phyloP scores from a whole-genome alignment of 352 stramenopile genomes.

The Phytopythium aichiense region DNA sequence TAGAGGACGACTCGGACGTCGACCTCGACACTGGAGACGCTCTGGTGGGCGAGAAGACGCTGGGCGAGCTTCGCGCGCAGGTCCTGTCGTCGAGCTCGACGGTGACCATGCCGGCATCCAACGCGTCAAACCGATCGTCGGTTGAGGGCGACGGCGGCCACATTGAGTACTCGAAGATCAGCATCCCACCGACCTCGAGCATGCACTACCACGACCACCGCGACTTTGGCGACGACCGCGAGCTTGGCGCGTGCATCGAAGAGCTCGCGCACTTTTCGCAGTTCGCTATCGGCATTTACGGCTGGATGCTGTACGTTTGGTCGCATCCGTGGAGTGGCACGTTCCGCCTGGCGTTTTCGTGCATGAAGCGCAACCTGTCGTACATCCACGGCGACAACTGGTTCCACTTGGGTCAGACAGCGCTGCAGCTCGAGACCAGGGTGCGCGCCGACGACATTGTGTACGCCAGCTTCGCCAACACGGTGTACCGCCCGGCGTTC shows the following conservation, averaged over 20 bases:
- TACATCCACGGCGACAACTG: slow-evolving; percentile 87
- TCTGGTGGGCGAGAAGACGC: slow-evolving; percentile 27
- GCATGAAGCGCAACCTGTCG: slow-evolving; percentile 44
- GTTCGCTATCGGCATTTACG: slow-evolving; percentile 85
- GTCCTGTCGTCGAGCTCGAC: slow-evolving; percentile 4
- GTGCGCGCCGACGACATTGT: slow-evolving; percentile 67
- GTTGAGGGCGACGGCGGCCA: slow-evolving; percentile 16
- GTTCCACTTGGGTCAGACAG: slow-evolving; percentile 73
- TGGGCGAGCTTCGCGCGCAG: slow-evolving; percentile 48
- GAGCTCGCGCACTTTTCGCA: slow-evolving; percentile 84
- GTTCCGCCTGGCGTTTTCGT: slow-evolving; percentile 70
- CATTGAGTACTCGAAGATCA: slow-evolving; percentile 44
- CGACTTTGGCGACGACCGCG: slow-evolving; percentile 33
- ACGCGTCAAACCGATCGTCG: slow-evolving; percentile 18
- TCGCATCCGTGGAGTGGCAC: slow-evolving; percentile 85
- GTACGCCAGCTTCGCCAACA: slow-evolving; percentile 78
- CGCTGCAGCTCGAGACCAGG: slow-evolving; percentile 77
- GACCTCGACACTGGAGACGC: not conserved
- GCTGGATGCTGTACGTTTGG: slow-evolving; percentile 89
- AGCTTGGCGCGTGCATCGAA: slow-evolving; percentile 42
- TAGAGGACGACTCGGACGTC: slow-evolving; percentile 20
- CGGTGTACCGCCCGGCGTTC: slow-evolving; percentile 77
- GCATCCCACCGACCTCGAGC: slow-evolving; percentile 21
- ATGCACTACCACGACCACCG: slow-evolving; percentile 39
- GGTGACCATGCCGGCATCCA: slow-evolving; percentile 9